phyloP scores from a whole-genome alignment of 2,329 filamentous ascomycete genomes.

The Trichoderma oligosporum region DNA sequence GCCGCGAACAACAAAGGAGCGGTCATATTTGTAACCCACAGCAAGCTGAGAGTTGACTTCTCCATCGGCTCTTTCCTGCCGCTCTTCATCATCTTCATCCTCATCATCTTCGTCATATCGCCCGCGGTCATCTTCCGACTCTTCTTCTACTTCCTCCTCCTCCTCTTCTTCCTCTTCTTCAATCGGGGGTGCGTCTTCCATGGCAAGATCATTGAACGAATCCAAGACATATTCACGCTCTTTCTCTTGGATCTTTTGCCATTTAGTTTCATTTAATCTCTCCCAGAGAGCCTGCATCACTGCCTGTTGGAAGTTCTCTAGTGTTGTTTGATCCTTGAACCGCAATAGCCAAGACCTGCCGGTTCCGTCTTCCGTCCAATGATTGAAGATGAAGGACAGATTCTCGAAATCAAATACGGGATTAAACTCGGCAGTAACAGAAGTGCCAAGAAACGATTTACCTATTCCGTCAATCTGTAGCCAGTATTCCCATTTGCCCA shows the following conservation, averaged over 20 bases:
- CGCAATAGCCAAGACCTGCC: conserved; percentile 94
- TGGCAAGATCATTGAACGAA: conserved; percentile 88
- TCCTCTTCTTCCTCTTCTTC: conserved; percentile 45
- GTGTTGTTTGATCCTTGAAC: conserved; percentile 76
- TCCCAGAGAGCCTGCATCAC: conserved; percentile 97
- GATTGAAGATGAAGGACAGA: conserved; percentile 98
- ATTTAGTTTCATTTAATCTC: conserved; percentile 89
- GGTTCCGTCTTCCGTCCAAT: conserved; percentile 81
- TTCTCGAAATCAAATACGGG: conserved; percentile 99
- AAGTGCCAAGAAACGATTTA: conserved; percentile 80
- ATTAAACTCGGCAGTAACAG: conserved; percentile 86
- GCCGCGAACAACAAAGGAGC: conserved; percentile 93
- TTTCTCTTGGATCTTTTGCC: conserved; percentile 86
- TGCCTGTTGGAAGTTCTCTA: conserved; percentile 88
- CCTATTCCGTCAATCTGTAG: conserved; percentile 67
- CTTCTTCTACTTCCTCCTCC: conserved; percentile 49
- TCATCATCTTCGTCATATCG: conserved; percentile 67
- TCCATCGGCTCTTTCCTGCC: conserved; percentile 69
- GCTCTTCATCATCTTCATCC: conserved; percentile 69
- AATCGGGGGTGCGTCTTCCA: conserved; percentile 66
- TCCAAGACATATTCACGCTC: conserved; percentile 94
- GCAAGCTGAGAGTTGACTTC: conserved; percentile 92
- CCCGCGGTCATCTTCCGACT: conserved; percentile 56
- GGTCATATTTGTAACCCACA: conserved; percentile 94
- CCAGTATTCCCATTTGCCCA: conserved; percentile 94